These are phyloP conservation scores for Phytophthora fragariaefolia DNA, from an alignment of 352 stramenopile species.

Conservation along the genomic window DNA sequence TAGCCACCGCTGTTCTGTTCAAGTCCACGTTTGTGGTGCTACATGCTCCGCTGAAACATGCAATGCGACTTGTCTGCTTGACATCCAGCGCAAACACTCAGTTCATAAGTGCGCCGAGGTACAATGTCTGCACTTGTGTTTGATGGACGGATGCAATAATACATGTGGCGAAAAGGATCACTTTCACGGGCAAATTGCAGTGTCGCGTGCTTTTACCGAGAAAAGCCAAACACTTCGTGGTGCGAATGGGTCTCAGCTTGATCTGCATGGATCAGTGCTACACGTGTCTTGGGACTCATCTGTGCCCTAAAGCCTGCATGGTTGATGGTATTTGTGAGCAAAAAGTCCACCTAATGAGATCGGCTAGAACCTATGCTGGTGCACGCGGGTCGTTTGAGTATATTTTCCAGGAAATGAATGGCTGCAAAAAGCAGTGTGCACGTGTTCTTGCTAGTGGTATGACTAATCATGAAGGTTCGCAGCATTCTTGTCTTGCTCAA, in stretches of 20 bases:
- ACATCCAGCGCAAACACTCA: constrained; percentile 43
- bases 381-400: constrained; percentile 59
- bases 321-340: constrained; percentile 67
- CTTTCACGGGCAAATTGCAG: constrained; percentile 45
- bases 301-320: constrained; percentile 48
- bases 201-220: constrained; percentile 4
- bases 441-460: constrained; percentile 40
- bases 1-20: constrained; percentile 51
- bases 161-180: constrained; percentile 47
- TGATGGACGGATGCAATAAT: constrained; percentile 48
- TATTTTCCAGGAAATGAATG: constrained; percentile 76
- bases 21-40: constrained; percentile 47
- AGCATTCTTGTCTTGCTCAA: constrained; percentile 49
- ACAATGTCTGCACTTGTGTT: constrained; percentile 48
- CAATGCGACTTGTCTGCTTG: constrained; percentile 37
- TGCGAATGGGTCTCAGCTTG: neutral
- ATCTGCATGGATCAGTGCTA: constrained; percentile 8
- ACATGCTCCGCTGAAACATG: constrained; percentile 45
- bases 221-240: constrained; percentile 15
- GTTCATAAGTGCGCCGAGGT: constrained; percentile 56
- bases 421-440: constrained; percentile 56
- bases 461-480: constrained; percentile 32
- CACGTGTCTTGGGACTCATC: constrained; percentile 61
- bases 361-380: constrained; percentile 53
- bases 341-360: constrained; percentile 65